Conservation (phyloP, 257 asterid species). For the Perilla frutescens region DNA sequence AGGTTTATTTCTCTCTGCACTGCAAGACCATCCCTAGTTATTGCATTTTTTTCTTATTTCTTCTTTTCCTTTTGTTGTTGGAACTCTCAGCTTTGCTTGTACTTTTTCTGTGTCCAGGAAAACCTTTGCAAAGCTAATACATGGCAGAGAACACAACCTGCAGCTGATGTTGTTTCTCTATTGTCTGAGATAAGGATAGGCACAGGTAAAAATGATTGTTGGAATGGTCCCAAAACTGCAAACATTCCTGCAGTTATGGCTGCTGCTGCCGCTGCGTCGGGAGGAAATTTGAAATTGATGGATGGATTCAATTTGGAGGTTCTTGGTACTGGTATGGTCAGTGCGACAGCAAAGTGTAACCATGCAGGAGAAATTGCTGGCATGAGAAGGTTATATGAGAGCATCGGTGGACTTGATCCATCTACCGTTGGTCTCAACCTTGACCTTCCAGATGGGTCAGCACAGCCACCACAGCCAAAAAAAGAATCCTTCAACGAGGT, state of each 20-base stretch:
- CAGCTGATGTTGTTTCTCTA: constrained; percentile 95
- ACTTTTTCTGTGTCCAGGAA: constrained; percentile 60
- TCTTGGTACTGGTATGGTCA: constrained; percentile 92
- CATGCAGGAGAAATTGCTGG: constrained; percentile 99
- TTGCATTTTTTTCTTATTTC: constrained; percentile 22
- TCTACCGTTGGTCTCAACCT: constrained; percentile 51
- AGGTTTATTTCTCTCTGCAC: constrained; percentile 56
- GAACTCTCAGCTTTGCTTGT: constrained; percentile 30
- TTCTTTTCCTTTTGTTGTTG: background rate
- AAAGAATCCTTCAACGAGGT: constrained; percentile 78
- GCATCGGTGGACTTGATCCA: constrained; percentile 71
- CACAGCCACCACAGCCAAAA: constrained; percentile 55
- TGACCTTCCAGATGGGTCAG: constrained; percentile 60
- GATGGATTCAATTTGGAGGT: constrained; percentile 98
- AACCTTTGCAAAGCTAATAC: constrained; percentile 91
- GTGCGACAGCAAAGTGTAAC: constrained; percentile 95
- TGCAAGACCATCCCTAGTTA: constrained; percentile 18
- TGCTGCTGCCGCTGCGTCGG: constrained; percentile 99
- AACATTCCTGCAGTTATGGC: constrained; percentile 90
- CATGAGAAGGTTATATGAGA: constrained; percentile 93
- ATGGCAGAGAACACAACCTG: constrained; percentile 91
- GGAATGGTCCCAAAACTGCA: constrained; percentile 93
- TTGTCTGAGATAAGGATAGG: constrained; percentile 97
- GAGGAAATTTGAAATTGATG: constrained; percentile 84
- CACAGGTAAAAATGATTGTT: constrained; percentile 93